Conservation (phyloP, 78 protist genomes). For the Dictyostelium capitatum region DNA sequence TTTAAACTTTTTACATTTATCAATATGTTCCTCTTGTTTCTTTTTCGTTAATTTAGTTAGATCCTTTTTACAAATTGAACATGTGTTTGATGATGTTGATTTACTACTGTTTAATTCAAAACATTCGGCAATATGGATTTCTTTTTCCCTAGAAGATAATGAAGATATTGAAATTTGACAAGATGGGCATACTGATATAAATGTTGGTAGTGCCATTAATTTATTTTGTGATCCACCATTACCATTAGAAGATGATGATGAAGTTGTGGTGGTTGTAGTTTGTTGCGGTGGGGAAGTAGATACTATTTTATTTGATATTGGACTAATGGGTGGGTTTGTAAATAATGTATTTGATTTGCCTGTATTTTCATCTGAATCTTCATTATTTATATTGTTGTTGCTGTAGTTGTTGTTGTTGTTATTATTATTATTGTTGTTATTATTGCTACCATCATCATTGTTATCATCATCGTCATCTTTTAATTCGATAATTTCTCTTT, state of each 20-base stretch:
- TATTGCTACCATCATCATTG: background rate
- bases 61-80: conserved; percentile 17
- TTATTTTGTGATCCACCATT: background rate
- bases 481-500: background rate
- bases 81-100: background rate
- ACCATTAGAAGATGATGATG: background rate
- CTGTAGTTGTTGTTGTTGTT: background rate
- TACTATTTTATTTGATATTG: background rate
- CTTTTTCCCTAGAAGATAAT: conserved; percentile 21
- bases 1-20: background rate
- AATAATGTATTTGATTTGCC: background rate
- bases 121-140: conserved; percentile 20
- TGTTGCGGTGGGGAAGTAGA: background rate
- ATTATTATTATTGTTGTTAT: background rate
- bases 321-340: background rate
- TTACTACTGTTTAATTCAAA: background rate
- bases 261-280: background rate
- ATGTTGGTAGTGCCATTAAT: background rate
- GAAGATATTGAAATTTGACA: conserved; percentile 29
- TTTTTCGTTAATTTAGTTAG: conserved; percentile 9
- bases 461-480: background rate
- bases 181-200: background rate
- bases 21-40: conserved; percentile 22
- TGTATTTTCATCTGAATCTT: background rate
- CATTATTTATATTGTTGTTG: background rate